Percentiles rank a stretch among this genome's conserved stretches.
These are phyloP conservation scores for Trichoderma sp. DNA, from an alignment of 2,329 filamentous ascomycete genomes.

Conservation along the genomic window DNA sequence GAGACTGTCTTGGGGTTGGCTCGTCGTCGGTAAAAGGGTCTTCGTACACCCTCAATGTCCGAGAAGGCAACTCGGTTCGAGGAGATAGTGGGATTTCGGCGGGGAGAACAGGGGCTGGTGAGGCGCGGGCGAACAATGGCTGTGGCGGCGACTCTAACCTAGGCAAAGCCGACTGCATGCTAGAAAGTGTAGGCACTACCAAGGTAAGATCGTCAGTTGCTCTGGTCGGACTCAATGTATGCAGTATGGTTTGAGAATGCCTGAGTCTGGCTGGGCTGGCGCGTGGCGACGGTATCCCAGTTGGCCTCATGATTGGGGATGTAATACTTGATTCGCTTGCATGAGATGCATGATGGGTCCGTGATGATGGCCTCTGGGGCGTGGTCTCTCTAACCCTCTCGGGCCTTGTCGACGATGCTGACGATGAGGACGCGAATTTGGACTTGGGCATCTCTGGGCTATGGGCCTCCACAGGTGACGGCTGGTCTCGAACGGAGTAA, in stretches of 20 bases:
- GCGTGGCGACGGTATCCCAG: constrained; percentile 40
- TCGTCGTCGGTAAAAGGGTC: constrained; percentile 59
- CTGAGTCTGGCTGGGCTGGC: constrained; percentile 46
- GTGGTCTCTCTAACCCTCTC: constrained; percentile 52
- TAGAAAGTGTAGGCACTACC: constrained; percentile 51
- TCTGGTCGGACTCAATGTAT: constrained; percentile 47
- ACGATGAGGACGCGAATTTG: constrained; percentile 48
- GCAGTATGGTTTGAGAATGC: constrained; percentile 36
- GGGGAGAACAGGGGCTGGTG: constrained; percentile 24
- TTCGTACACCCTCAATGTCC: constrained; percentile 60
- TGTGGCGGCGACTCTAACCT: constrained; percentile 26
- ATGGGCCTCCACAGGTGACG: constrained; percentile 35
- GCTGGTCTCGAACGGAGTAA: constrained; percentile 61
- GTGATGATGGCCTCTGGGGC: constrained; percentile 53
- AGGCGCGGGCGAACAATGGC: constrained; percentile 16
- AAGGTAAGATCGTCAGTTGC: constrained; percentile 57
- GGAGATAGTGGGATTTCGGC: constrained; percentile 24
- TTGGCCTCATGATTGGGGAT: constrained; percentile 42
- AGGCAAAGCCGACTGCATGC: constrained; percentile 40
- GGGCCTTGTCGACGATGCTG: constrained; percentile 33
- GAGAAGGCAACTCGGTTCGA: constrained; percentile 34
- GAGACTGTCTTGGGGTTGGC: constrained; percentile 47
- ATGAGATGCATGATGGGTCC: constrained; percentile 49
- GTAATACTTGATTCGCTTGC: constrained; percentile 54
- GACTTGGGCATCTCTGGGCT: constrained; percentile 52